Percentiles rank a stretch among this genome's conserved stretches.
Evolutionary conservation across 108 stramenopile species (phyloP).

Genomic region (Cyclotella distinguenda): DNA sequence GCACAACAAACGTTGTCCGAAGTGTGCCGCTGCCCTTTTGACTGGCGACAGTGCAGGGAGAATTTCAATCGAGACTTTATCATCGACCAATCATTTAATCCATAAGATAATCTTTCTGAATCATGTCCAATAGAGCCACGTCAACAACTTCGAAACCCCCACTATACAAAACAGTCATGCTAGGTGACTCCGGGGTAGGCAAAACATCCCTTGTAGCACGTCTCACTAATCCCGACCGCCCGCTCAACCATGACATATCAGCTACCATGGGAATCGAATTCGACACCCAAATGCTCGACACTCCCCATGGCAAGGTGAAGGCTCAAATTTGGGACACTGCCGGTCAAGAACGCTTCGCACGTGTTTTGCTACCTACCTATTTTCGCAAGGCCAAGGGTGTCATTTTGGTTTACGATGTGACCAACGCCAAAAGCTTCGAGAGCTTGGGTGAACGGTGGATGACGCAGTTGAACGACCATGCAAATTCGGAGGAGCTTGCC

Average conservation of each 20-base stretch:
- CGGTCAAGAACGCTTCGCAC: conserved; percentile 90
- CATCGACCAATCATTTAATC: too few relatives aligned
- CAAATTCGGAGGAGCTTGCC: conserved; percentile 74
- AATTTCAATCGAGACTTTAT: too few relatives aligned
- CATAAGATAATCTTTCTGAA: too few relatives aligned
- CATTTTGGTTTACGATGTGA: conserved; percentile 89
- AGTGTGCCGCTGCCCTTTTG: too few relatives aligned
- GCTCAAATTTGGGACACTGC: conserved; percentile 95
- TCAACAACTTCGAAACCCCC: conserved; percentile 83
- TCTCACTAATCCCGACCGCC: conserved; percentile 82
- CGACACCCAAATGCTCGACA: conserved; percentile 93
- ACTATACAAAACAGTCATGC: conserved; percentile 93
- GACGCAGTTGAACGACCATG: conserved; percentile 87
- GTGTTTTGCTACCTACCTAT: conserved; percentile 87
- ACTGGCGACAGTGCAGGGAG: too few relatives aligned
- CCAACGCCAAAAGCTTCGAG: conserved; percentile 81
- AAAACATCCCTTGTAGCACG: conserved; percentile 89
- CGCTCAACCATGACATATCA: conserved; percentile 86
- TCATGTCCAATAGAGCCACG: conserved; percentile 72
- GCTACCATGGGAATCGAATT: conserved; percentile 96
- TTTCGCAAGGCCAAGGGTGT: conserved; percentile 93
- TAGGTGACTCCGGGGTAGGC: conserved; percentile 91
- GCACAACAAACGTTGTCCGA: too few relatives aligned
- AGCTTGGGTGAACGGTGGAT: conserved; percentile 79
- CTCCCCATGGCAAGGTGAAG: conserved; percentile 88